Conservation (phyloP, 768 basidiomycete species). For the Lactarius pseudohatsudake region DNA sequence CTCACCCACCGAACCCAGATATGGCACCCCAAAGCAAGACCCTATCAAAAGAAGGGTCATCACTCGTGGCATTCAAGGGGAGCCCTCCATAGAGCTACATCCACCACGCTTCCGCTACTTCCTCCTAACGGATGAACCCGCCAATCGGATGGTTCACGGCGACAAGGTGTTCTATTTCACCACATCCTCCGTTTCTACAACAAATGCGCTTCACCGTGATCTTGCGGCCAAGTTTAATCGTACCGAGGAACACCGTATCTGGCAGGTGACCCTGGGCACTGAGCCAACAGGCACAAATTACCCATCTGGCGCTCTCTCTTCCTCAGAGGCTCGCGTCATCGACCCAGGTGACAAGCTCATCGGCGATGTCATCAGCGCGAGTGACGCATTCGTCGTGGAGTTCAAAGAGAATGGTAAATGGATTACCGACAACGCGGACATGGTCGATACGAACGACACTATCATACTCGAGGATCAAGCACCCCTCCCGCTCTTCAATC, state of each 20-base stretch:
- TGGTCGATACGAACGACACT: slow-evolving; percentile 8
- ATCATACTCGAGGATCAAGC: slow-evolving; percentile 7
- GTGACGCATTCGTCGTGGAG: slow-evolving; percentile 79
- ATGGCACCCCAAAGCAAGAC: slow-evolving; percentile 54
- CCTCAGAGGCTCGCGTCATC: slow-evolving; percentile 42
- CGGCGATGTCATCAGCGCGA: slow-evolving; percentile 57
- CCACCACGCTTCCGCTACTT: slow-evolving; percentile 65
- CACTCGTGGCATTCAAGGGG: slow-evolving; percentile 50
- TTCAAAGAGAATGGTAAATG: slow-evolving; percentile 59
- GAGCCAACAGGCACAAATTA: slow-evolving; percentile 24
- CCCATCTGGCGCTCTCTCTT: slow-evolving; percentile 26
- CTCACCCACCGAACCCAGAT: slow-evolving; percentile 50
- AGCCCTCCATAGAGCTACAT: slow-evolving; percentile 64
- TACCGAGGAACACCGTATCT: slow-evolving; percentile 50
- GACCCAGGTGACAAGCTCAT: slow-evolving; percentile 50
- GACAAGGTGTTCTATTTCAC: slow-evolving; percentile 39
- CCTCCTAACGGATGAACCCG: slow-evolving; percentile 37
- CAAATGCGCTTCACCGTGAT: slow-evolving; percentile 40
- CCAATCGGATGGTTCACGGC: slow-evolving; percentile 33
- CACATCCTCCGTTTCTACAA: slow-evolving; percentile 53
- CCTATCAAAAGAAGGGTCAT: slow-evolving; percentile 70
- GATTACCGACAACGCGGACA: slow-evolving; percentile 40
- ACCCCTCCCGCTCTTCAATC: slow-evolving; percentile 30
- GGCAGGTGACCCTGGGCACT: slow-evolving; percentile 50
- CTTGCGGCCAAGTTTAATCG: slow-evolving; percentile 28